A percentile compares a stretch with the other conserved stretches of the same genome.
These are phyloP conservation scores for Agrostemma githago DNA, from an alignment of 148 eudicot genomes.

Conservation along the genomic window DNA sequence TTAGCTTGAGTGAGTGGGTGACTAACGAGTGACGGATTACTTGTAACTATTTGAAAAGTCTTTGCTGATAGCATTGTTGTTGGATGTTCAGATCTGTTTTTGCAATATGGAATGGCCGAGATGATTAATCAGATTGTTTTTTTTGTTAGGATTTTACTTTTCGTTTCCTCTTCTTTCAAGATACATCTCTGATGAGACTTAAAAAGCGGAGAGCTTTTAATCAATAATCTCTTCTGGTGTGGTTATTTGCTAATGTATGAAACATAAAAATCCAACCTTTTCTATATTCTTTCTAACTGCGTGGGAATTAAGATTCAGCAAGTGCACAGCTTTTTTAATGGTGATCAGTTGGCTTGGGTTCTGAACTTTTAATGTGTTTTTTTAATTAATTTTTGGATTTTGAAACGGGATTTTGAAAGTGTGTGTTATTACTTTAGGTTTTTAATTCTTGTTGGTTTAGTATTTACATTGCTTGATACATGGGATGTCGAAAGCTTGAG, in stretches of 20 bases:
- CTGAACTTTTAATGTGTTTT: background rate
- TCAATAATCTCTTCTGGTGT: background rate
- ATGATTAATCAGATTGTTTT: background rate
- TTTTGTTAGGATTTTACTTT: background rate
- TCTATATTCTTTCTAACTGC: background rate
- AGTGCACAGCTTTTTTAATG: background rate
- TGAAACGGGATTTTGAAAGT: background rate
- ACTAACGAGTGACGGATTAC: too few species aligned
- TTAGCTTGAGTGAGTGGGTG: background rate
- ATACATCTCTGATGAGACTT: background rate
- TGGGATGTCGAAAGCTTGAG: background rate
- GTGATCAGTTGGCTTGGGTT: background rate
- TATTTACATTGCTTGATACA: background rate
- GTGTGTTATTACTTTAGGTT: background rate
- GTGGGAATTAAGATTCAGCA: background rate
- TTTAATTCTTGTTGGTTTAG: background rate
- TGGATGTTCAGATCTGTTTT: background rate
- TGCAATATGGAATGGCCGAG: background rate
- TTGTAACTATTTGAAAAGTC: background rate
- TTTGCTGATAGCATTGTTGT: background rate
- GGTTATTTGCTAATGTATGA: background rate
- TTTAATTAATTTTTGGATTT: background rate
- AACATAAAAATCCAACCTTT: conserved; percentile 3
- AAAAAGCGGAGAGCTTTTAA: background rate
- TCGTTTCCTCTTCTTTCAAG: background rate